Evolutionary conservation across 2,329 filamentous ascomycete genomes (phyloP).

Genomic region (Trichoderma sp.): DNA sequence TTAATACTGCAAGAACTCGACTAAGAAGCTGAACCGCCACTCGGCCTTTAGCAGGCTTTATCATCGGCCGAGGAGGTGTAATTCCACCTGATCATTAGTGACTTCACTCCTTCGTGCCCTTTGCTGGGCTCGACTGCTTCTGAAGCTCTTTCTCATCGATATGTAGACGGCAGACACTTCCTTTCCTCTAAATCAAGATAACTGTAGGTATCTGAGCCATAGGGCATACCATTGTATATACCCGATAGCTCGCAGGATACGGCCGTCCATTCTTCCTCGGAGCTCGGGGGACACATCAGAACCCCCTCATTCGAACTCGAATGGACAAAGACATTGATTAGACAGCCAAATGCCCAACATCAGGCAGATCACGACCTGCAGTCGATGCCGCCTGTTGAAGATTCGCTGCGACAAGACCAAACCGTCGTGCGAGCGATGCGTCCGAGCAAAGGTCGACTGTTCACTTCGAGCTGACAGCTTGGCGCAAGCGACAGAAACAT

Average conservation of each 20-base stretch:
- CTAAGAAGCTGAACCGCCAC: not conserved
- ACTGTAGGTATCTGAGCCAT: not conserved
- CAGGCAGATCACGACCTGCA: conserved; percentile 10
- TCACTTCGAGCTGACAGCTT: not conserved
- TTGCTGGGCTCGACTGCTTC: too few species aligned
- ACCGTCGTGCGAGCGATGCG: conserved; percentile 5
- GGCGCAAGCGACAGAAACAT: not conserved
- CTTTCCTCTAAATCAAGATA: not conserved
- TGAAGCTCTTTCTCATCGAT: too few species aligned
- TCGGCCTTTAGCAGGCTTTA: conserved; percentile 18
- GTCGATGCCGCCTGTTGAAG: conserved; percentile 13
- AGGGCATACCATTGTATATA: not conserved
- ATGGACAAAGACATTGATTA: not conserved
- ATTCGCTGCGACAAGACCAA: conserved; percentile 17
- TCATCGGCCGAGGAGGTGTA: conserved; percentile 5
- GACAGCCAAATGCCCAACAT: conserved; percentile 4
- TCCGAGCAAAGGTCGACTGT: not conserved
- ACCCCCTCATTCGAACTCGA: not conserved
- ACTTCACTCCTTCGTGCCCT: too few species aligned
- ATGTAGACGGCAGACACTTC: not conserved
- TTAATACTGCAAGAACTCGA: too few species aligned
- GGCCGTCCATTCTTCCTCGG: not conserved
- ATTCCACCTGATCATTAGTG: not conserved
- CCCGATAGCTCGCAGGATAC: not conserved
- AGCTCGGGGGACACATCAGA: not conserved